These are phyloP conservation scores for Spathaspora jeffriesii DNA, from an alignment of 1,139 yeast genomes.

Conservation along the genomic window DNA sequence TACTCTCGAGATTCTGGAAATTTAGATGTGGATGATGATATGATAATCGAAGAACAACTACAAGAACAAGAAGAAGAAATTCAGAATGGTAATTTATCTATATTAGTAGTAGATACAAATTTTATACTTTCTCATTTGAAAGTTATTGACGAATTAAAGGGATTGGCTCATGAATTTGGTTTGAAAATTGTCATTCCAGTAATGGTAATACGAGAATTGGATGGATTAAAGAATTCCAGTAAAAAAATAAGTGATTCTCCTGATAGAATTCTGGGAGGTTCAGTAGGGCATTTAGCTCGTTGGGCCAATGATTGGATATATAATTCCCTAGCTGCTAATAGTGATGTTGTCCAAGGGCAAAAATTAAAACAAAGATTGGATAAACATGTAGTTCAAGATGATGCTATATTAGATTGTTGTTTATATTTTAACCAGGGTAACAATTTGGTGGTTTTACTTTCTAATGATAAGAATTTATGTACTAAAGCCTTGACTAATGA, in stretches of 20 bases:
- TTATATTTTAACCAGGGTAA: constrained; percentile 49
- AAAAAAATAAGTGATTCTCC: constrained; percentile 5
- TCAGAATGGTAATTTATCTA: constrained; percentile 28
- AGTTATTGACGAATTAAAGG: constrained; percentile 51
- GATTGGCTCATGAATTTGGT: constrained; percentile 37
- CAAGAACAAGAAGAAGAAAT: constrained; percentile 9
- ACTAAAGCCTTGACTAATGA: constrained; percentile 71
- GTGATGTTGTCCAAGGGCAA: constrained; percentile 65
- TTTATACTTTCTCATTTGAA: constrained; percentile 67
- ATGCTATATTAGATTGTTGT: constrained; percentile 86
- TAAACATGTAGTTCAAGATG: constrained; percentile 57
- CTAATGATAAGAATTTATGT: constrained; percentile 86
- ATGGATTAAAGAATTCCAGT: constrained; percentile 63
- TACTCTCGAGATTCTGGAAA: constrained; percentile 14
- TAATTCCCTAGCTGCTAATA: constrained; percentile 51
- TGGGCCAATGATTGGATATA: constrained; percentile 82
- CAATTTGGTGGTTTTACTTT: constrained; percentile 61
- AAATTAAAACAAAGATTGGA: constrained; percentile 52
- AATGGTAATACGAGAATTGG: constrained; percentile 73
- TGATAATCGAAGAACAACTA: too few relatives aligned
- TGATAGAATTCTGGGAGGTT: constrained; percentile 20
- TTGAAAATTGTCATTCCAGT: constrained; percentile 65
- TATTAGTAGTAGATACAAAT: constrained; percentile 74
- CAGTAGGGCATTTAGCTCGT: constrained; percentile 64
- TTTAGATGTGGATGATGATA: constrained; percentile 10